Evolutionary conservation across 1,284 basidiomycete genomes (phyloP).

Genomic region (Gastroboletus turbinatus): DNA sequence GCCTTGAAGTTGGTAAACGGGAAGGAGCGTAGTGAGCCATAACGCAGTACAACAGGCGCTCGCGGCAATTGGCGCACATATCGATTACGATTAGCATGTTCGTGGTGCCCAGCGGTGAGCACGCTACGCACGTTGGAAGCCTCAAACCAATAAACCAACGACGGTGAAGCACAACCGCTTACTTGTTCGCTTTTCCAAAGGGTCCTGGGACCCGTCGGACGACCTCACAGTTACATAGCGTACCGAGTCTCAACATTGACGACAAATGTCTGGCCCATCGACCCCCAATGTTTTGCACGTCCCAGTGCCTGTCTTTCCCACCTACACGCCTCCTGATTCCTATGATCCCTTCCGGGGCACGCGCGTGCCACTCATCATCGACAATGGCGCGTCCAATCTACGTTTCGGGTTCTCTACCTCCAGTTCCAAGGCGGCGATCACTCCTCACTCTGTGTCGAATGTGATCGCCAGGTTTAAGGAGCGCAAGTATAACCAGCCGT

Average conservation of each 20-base stretch:
- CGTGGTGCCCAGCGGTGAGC: not conserved
- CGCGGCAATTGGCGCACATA: not conserved
- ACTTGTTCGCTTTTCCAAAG: not conserved
- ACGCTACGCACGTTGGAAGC: not conserved
- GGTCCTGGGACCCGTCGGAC: not conserved
- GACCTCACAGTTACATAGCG: not conserved
- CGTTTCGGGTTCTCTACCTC: conserved; percentile 84
- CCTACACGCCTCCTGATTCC: conserved; percentile 30
- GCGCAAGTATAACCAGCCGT: conserved; percentile 74
- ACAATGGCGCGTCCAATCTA: conserved; percentile 87
- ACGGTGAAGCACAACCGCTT: not conserved
- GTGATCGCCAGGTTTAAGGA: conserved; percentile 86
- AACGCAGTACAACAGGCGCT: not conserved
- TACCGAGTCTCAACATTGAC: not conserved
- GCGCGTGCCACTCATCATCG: conserved; percentile 78
- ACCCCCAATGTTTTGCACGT: conserved; percentile 20
- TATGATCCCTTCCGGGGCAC: conserved; percentile 46
- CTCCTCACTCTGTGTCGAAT: conserved; percentile 64
- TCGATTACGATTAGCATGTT: not conserved
- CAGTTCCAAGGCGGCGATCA: conserved; percentile 22
- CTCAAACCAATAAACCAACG: not conserved
- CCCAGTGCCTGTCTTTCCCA: conserved; percentile 22
- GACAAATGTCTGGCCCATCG: conserved; percentile 21
- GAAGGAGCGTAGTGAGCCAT: not conserved
- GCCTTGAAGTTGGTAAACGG: not conserved